A percentile compares a stretch with the other conserved stretches of the same genome.
These are phyloP conservation scores for Fusarium ambrosium DNA, from an alignment of 2,329 filamentous ascomycete species.

Conservation along the genomic window DNA sequence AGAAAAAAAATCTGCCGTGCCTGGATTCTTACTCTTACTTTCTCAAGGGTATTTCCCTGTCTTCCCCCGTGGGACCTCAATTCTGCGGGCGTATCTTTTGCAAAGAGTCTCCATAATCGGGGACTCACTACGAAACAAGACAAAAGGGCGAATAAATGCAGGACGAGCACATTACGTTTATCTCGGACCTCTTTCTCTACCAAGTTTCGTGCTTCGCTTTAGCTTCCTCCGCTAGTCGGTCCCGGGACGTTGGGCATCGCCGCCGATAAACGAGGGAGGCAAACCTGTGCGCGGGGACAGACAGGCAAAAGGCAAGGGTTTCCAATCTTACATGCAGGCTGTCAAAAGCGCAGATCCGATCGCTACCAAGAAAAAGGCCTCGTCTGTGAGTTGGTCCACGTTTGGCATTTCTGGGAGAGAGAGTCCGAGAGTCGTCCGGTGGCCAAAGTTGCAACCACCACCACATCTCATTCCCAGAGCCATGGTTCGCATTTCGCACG, in stretches of 20 bases:
- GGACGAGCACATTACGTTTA: neutral
- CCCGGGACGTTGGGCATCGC: slow-evolving; percentile 26
- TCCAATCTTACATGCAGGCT: slow-evolving; percentile 16
- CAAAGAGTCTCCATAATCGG: neutral
- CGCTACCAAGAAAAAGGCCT: neutral
- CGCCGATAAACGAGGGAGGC: slow-evolving; percentile 24
- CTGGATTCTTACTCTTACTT: neutral
- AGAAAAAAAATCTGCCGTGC: neutral
- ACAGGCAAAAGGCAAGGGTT: slow-evolving; percentile 1
- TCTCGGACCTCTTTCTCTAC: neutral
- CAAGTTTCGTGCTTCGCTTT: neutral
- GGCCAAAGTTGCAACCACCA: slow-evolving; percentile 1
- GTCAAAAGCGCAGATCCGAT: slow-evolving; percentile 17
- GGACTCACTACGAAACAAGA: neutral
- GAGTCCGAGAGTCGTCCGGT: neutral
- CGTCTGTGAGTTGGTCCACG: neutral
- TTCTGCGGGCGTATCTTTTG: neutral
- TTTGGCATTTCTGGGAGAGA: neutral
- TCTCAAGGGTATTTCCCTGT: neutral
- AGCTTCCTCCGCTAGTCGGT: neutral
- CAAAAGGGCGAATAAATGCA: neutral
- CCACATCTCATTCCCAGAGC: neutral
- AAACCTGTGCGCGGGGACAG: slow-evolving; percentile 1
- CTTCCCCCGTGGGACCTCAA: neutral
- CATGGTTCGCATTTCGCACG: neutral